Evolutionary conservation across 2,329 filamentous ascomycete genomes (phyloP), one percentile per base, ranked within the genome.

Genomic region (Fusarium torreyae): DNA sequence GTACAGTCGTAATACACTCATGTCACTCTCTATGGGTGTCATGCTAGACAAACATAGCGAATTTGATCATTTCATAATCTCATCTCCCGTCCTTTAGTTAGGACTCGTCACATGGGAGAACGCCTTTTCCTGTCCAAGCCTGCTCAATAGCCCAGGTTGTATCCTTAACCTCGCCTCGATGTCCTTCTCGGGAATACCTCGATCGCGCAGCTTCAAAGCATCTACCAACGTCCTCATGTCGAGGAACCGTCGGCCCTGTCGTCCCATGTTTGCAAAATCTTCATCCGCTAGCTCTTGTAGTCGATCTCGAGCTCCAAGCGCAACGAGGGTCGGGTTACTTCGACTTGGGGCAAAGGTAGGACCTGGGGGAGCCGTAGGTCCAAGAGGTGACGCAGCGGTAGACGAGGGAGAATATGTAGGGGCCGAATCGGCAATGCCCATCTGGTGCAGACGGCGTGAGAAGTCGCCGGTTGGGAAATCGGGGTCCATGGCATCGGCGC

Each of bases 391-490:
- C 24, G 70, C 67, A 9, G 81, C 85, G 3, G 79, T 85, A 9
- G 86, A 88, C 3, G 85, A 86, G 24, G 83, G 79, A 7, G 86
- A 88, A 46, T 81, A 84, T 6, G 84, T 87, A 31, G 86, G 86
- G 66, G 84, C 86, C 6, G 87, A 86, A 46, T 85, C 81, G 10
- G 82, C 86, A 31, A 87, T 79, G 72, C 86, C 87, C 82, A 89
- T 87, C 65, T 85, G 77, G 26, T 81, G 81, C 7, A 89, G 81
- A 17, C 87, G 85, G 49, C 78, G 77, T 10, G 86, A 83, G 75
- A 87, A 88, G 65, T 78, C 82, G n/a, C 79, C 74, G 44, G 80
- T 77, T 18, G 78, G 66, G 36, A 76, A 72, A 69, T 85, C 81
- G n/a, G 84, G 81, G 59, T 84, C 80, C 63, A 72, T 69, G 36